These are phyloP conservation scores for Chenopodium quinoa DNA, from an alignment of 148 eudicot genomes.

Conservation along the genomic window DNA sequence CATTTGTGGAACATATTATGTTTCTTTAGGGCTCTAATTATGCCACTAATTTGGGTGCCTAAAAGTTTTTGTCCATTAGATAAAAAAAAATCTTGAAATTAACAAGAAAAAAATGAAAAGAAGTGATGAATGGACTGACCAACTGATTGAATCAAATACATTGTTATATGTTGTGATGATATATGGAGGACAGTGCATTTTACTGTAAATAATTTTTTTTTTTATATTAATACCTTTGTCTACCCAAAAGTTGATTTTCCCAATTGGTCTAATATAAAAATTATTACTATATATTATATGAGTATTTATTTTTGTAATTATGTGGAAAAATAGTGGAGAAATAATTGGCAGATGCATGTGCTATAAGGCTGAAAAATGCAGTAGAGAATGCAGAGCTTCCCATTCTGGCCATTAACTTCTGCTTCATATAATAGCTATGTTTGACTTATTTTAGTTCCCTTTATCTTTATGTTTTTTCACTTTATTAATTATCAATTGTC, in stretches of 20 bases:
- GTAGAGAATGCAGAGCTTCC: slow-evolving; percentile 5
- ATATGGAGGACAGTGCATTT: slow-evolving; percentile 17
- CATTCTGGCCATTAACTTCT: slow-evolving; percentile 22
- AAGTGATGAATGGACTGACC: neutral
- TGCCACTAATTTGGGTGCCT: too few relatives aligned
- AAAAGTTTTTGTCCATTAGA: too few relatives aligned
- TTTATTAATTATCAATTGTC: neutral
- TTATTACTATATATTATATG: neutral
- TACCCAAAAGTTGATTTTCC: slow-evolving; percentile 17
- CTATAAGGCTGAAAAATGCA: slow-evolving; percentile 29
- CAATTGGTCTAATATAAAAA: slow-evolving; percentile 6
- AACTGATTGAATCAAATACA: slow-evolving; percentile 18
- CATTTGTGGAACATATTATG: too few relatives aligned
- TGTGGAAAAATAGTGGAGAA: neutral
- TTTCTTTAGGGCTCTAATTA: too few relatives aligned
- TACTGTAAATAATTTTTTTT: neutral
- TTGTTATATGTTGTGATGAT: neutral
- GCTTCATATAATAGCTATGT: slow-evolving; percentile 14
- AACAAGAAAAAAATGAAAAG: too few relatives aligned
- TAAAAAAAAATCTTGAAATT: too few relatives aligned
- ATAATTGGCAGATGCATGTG: slow-evolving; percentile 30
- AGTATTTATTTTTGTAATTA: neutral
- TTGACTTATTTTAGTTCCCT: slow-evolving; percentile 15
- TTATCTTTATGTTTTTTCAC: too few relatives aligned
- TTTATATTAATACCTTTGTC: neutral